Evolutionary conservation across 2,329 filamentous ascomycete genomes (phyloP).

Genomic region (Colletotrichum salicis): DNA sequence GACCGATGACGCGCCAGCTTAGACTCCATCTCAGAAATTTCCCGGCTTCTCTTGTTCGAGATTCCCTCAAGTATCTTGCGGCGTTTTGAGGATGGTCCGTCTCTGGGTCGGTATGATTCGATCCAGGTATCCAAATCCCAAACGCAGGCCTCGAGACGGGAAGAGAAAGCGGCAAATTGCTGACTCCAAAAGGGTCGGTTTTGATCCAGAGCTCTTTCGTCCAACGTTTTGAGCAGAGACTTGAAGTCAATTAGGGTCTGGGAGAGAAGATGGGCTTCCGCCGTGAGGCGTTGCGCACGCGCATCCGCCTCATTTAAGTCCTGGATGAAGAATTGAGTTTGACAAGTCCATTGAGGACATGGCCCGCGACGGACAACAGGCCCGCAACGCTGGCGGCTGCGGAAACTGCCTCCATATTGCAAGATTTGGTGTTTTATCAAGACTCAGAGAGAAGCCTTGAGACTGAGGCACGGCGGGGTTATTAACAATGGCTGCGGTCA

Average conservation of each 20-base stretch:
- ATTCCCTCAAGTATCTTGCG: neutral
- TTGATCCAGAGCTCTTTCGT: neutral
- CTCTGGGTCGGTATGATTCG: neutral
- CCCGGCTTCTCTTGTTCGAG: neutral
- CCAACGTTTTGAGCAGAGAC: neutral
- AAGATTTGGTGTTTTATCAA: neutral
- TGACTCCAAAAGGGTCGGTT: accelerated
- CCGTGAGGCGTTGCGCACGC: neutral
- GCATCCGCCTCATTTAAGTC: neutral
- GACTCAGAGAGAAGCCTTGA: neutral
- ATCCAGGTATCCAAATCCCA: neutral
- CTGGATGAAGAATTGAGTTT: neutral
- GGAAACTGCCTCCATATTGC: neutral
- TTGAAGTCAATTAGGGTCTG: neutral
- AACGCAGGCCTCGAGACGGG: neutral
- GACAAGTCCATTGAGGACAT: neutral
- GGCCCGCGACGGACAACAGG: neutral
- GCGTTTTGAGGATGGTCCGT: neutral
- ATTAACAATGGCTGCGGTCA: neutral
- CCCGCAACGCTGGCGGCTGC: neutral
- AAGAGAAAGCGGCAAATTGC: neutral
- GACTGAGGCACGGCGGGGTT: neutral
- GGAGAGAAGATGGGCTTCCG: neutral
- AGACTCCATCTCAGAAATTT: neutral
- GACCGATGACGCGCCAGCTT: neutral